Conservation (phyloP, 169 alveolate genomes). For the Babesia sp. region DNA sequence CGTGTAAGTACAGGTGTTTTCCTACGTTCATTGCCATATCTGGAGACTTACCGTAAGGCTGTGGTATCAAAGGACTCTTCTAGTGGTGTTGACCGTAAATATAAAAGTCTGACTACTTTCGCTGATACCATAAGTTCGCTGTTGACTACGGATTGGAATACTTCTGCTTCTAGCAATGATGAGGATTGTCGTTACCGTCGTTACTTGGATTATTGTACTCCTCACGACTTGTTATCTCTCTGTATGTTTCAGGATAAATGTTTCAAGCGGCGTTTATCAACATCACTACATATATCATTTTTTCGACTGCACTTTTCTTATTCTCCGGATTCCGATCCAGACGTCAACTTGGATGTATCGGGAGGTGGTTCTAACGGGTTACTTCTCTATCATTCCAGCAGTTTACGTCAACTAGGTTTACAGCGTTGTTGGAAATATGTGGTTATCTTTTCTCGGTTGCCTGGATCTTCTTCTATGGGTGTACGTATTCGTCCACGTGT, state of each 20-base stretch:
- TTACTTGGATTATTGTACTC: constrained; percentile 14
- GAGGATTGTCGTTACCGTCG: constrained; percentile 4
- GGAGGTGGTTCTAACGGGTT: neutral
- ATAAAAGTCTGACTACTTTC: neutral
- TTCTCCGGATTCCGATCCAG: neutral
- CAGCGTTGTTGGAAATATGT: neutral
- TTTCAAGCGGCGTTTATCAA: constrained; percentile 13
- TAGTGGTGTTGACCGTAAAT: neutral
- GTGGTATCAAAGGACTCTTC: constrained; percentile 29
- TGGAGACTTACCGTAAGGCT: constrained; percentile 48
- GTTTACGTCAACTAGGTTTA: neutral
- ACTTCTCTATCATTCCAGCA: neutral
- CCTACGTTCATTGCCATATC: constrained; percentile 32
- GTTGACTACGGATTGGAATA: constrained; percentile 15
- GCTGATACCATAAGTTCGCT: constrained; percentile 38
- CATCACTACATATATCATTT: constrained; percentile 41
- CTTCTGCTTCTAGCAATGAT: neutral
- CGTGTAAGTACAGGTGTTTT: constrained; percentile 36
- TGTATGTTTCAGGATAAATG: constrained; percentile 53
- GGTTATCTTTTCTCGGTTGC: neutral
- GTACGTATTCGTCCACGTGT: neutral
- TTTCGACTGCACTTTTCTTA: constrained; percentile 25
- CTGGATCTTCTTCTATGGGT: neutral
- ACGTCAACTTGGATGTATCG: neutral
- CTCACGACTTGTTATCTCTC: constrained; percentile 38